Evolutionary conservation across 1,284 basidiomycete species (phyloP), one percentile per base, ranked within the genome.

Genomic region (Mycosarcoma mackinlayi): DNA sequence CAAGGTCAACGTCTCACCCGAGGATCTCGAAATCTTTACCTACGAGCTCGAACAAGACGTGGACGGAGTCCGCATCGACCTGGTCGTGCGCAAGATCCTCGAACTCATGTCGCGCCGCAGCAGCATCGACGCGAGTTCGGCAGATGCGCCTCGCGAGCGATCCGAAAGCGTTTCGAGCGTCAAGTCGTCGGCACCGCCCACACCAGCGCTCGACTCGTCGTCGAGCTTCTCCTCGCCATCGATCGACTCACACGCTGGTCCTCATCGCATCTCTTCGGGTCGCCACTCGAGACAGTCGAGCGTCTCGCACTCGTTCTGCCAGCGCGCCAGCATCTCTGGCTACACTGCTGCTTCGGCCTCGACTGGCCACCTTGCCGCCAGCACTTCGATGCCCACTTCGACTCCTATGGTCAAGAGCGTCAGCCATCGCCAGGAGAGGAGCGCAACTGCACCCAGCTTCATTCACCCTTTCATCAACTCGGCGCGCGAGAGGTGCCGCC

Each of bases 1-100:
- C 65, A 74, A 77, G 54, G 75, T 82, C 54, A 77, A 78, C 41
- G 77, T 79, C 5, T 55, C 64, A 44, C 71, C 68, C n/a, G 72
- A 74, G 25, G 78, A 77, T 18, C 68, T 82, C 34, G 63, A 67
- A n/a, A 40, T 62, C 25, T 81, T 82, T 49, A 71, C 69, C 38
- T 61, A 58, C 38, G 74, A 75, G 46, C 68, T 81, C 35, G 70
- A 76, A 45, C 50, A 63, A 37, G 68, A 70, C 16, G 50, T 62
- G 46, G 61, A 62, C 30, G 58, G 56, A 35, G 56, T 48, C 23
- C 61, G 57, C 19, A 64, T 64, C 50, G 67, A 65, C 60, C 39
- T 47, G 41, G 50, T 70, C 44, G 50, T 72, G 23, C 62, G 60
- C 55, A 62, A 57, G 52, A 62, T 63, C 16, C 37, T 62, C 30